Percentiles rank a stretch among this genome's conserved stretches.
Conservation (phyloP, 371 early-diverging fungal species). For the Lichtheimia hyalospora region DNA sequence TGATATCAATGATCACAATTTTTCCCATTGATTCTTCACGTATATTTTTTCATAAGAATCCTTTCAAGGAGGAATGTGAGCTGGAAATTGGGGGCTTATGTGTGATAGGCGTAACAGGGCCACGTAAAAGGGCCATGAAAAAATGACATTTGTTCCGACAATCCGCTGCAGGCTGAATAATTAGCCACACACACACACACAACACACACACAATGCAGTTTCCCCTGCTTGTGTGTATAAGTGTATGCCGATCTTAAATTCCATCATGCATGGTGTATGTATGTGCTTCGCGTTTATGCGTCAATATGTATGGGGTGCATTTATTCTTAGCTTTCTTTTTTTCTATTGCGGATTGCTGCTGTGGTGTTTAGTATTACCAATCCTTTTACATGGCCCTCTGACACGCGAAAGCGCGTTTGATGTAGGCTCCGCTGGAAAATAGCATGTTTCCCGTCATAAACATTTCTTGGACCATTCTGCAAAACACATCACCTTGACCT, state of each 20-base stretch:
- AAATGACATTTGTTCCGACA: slow-evolving; percentile 1
- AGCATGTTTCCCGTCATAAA: too few species aligned
- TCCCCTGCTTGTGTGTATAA: not conserved
- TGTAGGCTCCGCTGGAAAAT: too few species aligned
- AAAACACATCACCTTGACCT: too few species aligned
- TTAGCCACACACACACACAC: slow-evolving; percentile 3
- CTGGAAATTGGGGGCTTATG: not conserved
- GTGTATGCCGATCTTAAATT: not conserved
- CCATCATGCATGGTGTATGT: too few species aligned
- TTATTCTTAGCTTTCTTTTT: not conserved
- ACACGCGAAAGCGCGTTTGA: too few species aligned
- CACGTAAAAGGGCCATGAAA: slow-evolving; percentile 15
- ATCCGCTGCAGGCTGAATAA: slow-evolving; percentile 8
- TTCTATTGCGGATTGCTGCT: not conserved
- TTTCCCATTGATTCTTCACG: too few species aligned
- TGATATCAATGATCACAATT: too few species aligned
- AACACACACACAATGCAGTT: too few species aligned
- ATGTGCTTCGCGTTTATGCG: not conserved
- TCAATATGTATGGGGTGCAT: not conserved
- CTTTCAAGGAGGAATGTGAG: too few species aligned
- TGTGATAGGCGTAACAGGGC: slow-evolving; percentile 15
- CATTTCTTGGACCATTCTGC: too few species aligned
- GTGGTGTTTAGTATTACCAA: not conserved
- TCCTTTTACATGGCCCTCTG: too few species aligned
- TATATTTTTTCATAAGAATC: too few species aligned